These are phyloP conservation scores for Dissophora globulifera DNA, from an alignment of 192 early-diverging fungal genomes.

Conservation along the genomic window DNA sequence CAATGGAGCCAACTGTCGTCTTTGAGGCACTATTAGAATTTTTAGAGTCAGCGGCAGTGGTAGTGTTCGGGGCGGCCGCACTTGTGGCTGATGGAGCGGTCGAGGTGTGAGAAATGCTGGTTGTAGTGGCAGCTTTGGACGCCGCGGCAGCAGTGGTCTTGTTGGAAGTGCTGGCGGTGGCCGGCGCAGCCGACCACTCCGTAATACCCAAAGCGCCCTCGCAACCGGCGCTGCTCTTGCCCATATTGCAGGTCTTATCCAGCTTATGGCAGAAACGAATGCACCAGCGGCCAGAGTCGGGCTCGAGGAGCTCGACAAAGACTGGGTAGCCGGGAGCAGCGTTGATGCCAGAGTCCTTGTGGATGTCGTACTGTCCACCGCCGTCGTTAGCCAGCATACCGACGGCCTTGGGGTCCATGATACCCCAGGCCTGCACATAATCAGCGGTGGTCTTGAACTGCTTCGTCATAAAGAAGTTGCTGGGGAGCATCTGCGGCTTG, in stretches of 20 bases:
- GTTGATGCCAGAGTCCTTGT: constrained; percentile 41
- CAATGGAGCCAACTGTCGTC: too few relatives aligned
- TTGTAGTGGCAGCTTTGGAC: too few relatives aligned
- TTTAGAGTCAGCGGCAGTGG: too few relatives aligned
- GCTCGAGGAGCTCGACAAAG: constrained; percentile 64
- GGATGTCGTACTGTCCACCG: constrained; percentile 60
- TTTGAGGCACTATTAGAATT: too few relatives aligned
- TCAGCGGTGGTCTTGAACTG: constrained; percentile 23
- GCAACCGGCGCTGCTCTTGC: constrained; percentile 16
- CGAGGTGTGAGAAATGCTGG: too few relatives aligned
- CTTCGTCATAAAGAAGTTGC: constrained; percentile 52
- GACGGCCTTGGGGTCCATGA: constrained; percentile 41
- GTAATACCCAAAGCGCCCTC: constrained; percentile 20
- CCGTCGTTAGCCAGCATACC: constrained; percentile 49
- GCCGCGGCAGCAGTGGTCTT: too few relatives aligned
- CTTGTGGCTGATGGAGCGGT: too few relatives aligned
- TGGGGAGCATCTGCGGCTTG: constrained; percentile 34
- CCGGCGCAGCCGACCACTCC: constrained; percentile 5
- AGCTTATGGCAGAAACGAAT: constrained; percentile 52
- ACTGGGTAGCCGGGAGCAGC: constrained; percentile 47
- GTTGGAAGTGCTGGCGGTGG: too few relatives aligned
- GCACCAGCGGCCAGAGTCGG: constrained; percentile 52
- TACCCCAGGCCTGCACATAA: constrained; percentile 61
- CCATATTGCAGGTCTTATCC: constrained; percentile 11
- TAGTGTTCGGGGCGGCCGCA: too few relatives aligned